Base-by-base conservation (phyloP, 768 basidiomycete species). In the Termitomyces sp. region DNA sequence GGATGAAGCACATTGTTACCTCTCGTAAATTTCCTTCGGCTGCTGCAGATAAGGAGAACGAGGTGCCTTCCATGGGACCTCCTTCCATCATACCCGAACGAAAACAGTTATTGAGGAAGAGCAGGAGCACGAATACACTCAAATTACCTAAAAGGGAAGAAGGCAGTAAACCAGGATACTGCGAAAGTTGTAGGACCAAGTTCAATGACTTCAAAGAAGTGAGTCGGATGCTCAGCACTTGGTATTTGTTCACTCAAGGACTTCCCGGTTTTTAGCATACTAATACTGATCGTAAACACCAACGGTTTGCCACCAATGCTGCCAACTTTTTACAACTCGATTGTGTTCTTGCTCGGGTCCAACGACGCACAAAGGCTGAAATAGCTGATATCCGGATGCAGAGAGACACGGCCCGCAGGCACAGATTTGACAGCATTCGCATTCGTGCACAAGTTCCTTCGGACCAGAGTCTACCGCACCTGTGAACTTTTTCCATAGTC, bases 151-250 rank as follows among this genome's bases (percentile, higher is more conserved):
- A 84, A 68, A 85, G 91, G 41, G 91, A 94, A 59, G 93, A 96
- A 74, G 86, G 86, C 18, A 85, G 82, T 62, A 98, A 97, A 67
- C 89, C 95, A 5, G 97, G 97, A 5, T 98, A 98, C 72, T 99
- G 97, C 71, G 97, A 99, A 73, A 95, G 94, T 70, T 99, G 97
- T 72, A 83, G 96, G 41, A 68, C 80, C 57, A 93, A 93, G 71
- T 99, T 95, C 68, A 86, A 89, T 0, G 89, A 96, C 72, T 96
- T 98, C 66, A 82, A 83, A 61, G 73, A 77, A 64, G 96, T 97
- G 66, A 68, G 87, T 78, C 28, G 30, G 59, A 26, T 55, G 36
- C 53, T 23, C 30, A 18, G 10, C 1, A 28, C 20, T 7, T 48
- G 12, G 20, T 28, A 10, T 38, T 28, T 6, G 16, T 48, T 36